These are phyloP conservation scores for Lojkania enalia DNA, from an alignment of 2,329 filamentous ascomycete genomes.

Conservation along the genomic window DNA sequence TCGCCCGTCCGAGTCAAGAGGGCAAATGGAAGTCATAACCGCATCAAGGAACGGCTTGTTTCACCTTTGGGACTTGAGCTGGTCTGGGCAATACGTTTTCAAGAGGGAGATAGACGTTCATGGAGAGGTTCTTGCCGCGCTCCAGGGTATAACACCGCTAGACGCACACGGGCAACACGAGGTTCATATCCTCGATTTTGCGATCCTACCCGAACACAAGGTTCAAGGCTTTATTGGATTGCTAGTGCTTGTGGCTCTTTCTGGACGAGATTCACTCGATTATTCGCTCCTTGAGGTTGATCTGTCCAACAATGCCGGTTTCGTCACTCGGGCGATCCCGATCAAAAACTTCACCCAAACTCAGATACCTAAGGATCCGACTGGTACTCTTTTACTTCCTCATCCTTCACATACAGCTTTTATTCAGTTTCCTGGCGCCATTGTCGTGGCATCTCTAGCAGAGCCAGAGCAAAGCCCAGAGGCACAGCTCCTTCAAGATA, in stretches of 20 bases:
- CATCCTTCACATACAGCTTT: conserved; percentile 79
- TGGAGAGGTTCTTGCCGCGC: conserved; percentile 63
- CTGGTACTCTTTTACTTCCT: conserved; percentile 70
- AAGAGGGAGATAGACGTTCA: conserved; percentile 72
- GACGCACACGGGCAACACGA: conserved; percentile 56
- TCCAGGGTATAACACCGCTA: conserved; percentile 59
- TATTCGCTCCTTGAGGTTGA: conserved; percentile 76
- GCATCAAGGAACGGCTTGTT: conserved; percentile 76
- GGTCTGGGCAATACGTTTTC: conserved; percentile 79
- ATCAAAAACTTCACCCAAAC: conserved; percentile 59
- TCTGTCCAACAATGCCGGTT: conserved; percentile 57
- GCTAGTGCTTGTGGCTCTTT: conserved; percentile 39
- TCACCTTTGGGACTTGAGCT: conserved; percentile 85
- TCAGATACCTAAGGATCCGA: conserved; percentile 34
- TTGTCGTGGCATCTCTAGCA: conserved; percentile 75
- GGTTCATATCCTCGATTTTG: conserved; percentile 79
- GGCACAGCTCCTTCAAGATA: conserved; percentile 65
- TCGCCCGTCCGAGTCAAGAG: conserved; percentile 70
- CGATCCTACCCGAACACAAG: conserved; percentile 57
- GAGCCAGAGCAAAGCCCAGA: conserved; percentile 71
- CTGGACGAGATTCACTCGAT: conserved; percentile 47
- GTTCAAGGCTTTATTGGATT: conserved; percentile 39
- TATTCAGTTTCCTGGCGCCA: conserved; percentile 75
- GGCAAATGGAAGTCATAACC: conserved; percentile 82
- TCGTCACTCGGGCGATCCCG: conserved; percentile 68